Conservation (phyloP, 2,329 filamentous ascomycete species). For the Colletotrichum kahawae region DNA sequence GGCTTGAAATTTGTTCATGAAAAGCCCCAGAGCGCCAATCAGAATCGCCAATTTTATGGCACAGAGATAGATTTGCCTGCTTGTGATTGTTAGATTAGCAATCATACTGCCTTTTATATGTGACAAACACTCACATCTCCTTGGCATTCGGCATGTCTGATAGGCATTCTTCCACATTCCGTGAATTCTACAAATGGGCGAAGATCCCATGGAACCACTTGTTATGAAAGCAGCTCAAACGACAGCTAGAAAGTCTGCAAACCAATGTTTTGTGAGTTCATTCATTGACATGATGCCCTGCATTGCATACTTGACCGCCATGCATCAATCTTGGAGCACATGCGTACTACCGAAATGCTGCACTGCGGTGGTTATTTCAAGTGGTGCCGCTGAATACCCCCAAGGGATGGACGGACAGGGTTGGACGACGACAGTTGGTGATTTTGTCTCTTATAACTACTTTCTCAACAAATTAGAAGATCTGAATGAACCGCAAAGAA, state of each 20-base stretch:
- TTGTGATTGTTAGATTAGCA: neutral
- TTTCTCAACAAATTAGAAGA: neutral
- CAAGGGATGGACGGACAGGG: neutral
- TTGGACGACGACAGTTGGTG: neutral
- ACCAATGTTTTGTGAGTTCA: neutral
- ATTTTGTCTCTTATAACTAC: too few species aligned
- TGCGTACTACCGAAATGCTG: neutral
- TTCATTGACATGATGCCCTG: neutral
- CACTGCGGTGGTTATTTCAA: neutral
- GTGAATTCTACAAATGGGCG: fast-evolving
- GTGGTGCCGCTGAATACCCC: neutral
- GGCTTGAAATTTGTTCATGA: fast-evolving
- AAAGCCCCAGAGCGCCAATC: neutral
- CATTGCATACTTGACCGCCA: too few species aligned
- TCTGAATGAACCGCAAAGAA: neutral
- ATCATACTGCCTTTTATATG: neutral
- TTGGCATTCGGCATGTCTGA: neutral
- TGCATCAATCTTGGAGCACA: neutral
- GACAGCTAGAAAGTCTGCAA: neutral
- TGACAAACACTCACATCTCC: neutral
- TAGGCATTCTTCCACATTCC: neutral
- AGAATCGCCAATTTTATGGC: too few species aligned
- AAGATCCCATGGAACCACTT: fast-evolving
- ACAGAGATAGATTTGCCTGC: neutral
- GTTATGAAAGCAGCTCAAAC: neutral